These are phyloP conservation scores for Rhodamnia rubescens DNA, from an alignment of 345 rosid species.

Conservation along the genomic window DNA sequence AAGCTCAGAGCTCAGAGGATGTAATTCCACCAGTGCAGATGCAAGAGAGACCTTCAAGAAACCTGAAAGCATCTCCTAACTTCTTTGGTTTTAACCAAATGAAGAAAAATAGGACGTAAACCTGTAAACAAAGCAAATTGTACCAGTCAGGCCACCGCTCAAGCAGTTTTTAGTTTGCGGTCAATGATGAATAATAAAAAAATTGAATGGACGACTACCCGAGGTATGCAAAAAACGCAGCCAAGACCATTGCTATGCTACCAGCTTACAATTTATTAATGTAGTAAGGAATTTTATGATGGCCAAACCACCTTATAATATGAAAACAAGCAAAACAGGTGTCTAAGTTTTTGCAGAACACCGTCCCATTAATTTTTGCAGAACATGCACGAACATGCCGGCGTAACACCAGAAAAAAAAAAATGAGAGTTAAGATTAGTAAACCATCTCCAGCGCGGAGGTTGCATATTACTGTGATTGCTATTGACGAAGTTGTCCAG, in stretches of 20 bases:
- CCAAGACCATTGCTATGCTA: slow-evolving; percentile 55
- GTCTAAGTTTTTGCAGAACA: background rate
- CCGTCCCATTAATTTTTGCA: background rate
- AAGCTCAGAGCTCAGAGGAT: slow-evolving; percentile 60
- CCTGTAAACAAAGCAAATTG: slow-evolving; percentile 12
- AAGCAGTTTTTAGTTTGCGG: background rate
- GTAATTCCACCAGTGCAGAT: slow-evolving; percentile 71
- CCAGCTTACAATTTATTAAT: slow-evolving; percentile 73
- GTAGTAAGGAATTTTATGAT: slow-evolving; percentile 63
- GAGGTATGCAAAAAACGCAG: slow-evolving; percentile 61
- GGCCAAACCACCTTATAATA: slow-evolving; percentile 58
- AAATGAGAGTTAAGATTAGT: background rate
- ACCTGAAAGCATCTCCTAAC: slow-evolving; percentile 41
- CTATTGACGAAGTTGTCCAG: slow-evolving; percentile 68
- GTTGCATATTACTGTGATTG: slow-evolving; percentile 65
- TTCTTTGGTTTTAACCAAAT: slow-evolving; percentile 42
- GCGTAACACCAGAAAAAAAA: background rate
- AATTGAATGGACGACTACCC: slow-evolving; percentile 15
- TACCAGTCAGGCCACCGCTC: background rate
- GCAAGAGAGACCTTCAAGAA: slow-evolving; percentile 56
- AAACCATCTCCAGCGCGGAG: slow-evolving; percentile 95
- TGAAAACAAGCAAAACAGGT: slow-evolving; percentile 7
- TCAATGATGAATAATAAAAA: background rate
- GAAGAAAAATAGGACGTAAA: slow-evolving; percentile 59
- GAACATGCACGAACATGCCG: background rate